These are phyloP conservation scores for Durio zibethinus DNA, from an alignment of 345 rosid species.

Conservation along the genomic window DNA sequence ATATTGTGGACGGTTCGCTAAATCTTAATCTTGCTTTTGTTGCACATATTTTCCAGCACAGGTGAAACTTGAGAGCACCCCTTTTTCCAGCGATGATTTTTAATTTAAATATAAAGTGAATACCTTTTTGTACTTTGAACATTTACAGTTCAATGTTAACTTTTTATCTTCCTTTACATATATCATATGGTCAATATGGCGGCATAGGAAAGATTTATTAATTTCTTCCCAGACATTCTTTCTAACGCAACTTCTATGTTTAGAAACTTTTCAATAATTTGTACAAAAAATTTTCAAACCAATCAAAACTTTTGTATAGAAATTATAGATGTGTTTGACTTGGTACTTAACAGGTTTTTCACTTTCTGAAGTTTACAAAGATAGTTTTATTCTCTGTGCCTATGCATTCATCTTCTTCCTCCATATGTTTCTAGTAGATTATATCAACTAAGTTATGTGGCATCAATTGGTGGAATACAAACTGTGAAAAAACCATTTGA, in stretches of 20 bases:
- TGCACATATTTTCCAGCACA: constrained; percentile 96
- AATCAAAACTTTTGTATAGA: background rate
- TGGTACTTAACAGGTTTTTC: background rate
- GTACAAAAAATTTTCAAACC: background rate
- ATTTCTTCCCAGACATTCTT: background rate
- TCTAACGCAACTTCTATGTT: background rate
- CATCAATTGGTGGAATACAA: background rate
- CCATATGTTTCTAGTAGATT: background rate
- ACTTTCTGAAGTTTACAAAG: background rate
- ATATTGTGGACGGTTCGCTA: constrained; percentile 93
- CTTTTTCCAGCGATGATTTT: constrained; percentile 1
- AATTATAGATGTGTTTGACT: background rate
- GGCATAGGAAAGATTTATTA: background rate
- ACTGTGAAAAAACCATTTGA: background rate
- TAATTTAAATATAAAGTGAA: background rate
- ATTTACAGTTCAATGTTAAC: background rate
- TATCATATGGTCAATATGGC: background rate
- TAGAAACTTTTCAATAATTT: background rate
- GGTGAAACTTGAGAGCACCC: constrained; percentile 42
- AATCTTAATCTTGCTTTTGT: constrained; percentile 98
- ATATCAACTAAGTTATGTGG: background rate
- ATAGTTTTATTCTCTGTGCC: background rate
- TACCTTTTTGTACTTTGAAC: background rate
- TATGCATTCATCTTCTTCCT: background rate
- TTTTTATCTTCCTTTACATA: background rate